These are phyloP conservation scores for Penicillium sp. DNA, from an alignment of 2,329 filamentous ascomycete species.

Conservation along the genomic window DNA sequence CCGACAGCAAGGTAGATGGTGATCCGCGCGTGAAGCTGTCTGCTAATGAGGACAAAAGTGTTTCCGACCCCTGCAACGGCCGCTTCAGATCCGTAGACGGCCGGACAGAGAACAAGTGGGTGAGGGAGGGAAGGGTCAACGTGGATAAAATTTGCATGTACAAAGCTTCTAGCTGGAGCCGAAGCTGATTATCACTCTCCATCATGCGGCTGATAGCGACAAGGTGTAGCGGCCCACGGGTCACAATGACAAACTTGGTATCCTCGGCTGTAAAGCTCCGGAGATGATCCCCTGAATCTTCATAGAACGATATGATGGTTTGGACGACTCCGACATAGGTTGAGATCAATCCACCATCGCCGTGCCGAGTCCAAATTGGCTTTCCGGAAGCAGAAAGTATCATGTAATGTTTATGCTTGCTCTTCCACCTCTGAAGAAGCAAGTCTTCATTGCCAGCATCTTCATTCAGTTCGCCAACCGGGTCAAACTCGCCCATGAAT, in stretches of 20 bases:
- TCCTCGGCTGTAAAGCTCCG: conserved; percentile 85
- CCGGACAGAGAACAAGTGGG: conserved; percentile 83
- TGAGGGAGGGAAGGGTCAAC: conserved; percentile 83
- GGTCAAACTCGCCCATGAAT: conserved; percentile 79
- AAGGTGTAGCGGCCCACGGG: conserved; percentile 86
- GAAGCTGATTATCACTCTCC: conserved; percentile 90
- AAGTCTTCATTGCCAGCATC: conserved; percentile 61
- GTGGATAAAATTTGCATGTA: conserved; percentile 99
- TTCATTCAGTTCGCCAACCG: conserved; percentile 64
- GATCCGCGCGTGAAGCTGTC: conserved; percentile 95
- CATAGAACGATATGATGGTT: conserved; percentile 97
- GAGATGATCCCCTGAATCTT: conserved; percentile 77
- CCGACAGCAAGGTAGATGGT: conserved; percentile 83
- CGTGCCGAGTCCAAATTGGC: conserved; percentile 95
- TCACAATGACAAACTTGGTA: conserved; percentile 83
- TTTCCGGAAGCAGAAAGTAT: conserved; percentile 96
- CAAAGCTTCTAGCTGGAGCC: conserved; percentile 85
- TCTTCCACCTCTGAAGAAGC: conserved; percentile 78
- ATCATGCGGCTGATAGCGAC: conserved; percentile 89
- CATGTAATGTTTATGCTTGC: conserved; percentile 95
- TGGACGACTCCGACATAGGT: conserved; percentile 94
- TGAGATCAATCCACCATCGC: conserved; percentile 86
- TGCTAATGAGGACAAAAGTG: conserved; percentile 85
- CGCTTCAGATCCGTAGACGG: conserved; percentile 93
- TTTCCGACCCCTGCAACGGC: conserved; percentile 89